Conservation (phyloP, 2,329 filamentous ascomycete species). For the Dryadomyces quercivorus region DNA sequence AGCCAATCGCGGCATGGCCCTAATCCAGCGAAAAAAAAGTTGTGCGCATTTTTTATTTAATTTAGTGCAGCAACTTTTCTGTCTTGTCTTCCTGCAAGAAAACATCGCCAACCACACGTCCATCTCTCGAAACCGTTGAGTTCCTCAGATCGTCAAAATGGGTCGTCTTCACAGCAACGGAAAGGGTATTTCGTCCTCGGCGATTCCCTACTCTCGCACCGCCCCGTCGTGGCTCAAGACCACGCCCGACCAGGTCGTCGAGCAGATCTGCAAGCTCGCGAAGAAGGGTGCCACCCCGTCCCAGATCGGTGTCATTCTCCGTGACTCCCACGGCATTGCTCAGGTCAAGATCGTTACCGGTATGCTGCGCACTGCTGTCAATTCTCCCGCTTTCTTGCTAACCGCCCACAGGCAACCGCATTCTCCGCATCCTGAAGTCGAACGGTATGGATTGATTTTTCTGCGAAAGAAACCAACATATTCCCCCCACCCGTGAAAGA, state of each 20-base stretch:
- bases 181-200: constrained; percentile 96
- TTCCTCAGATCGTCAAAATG: constrained; percentile 51
- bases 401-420: constrained; percentile 81
- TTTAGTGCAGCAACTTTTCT: neutral
- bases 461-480: neutral
- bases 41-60: neutral
- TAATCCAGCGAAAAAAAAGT: neutral
- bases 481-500: neutral
- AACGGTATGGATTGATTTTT: constrained; percentile 64
- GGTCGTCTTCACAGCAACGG: constrained; percentile 98
- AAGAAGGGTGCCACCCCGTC: constrained; percentile 98
- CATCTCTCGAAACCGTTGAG: constrained; percentile 19
- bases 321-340: constrained; percentile 95
- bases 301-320: constrained; percentile 96
- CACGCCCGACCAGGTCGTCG: constrained; percentile 94
- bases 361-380: constrained; percentile 33
- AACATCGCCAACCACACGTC: constrained; percentile 9
- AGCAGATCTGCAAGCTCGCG: constrained; percentile 98
- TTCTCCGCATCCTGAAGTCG: constrained; percentile 96
- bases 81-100: neutral
- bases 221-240: constrained; percentile 96
- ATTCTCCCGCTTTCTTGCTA: constrained; percentile 3
- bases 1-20: neutral
- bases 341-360: constrained; percentile 97
- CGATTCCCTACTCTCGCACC: constrained; percentile 92